These are phyloP conservation scores for Nyssa sinensis DNA, from an alignment of 148 eudicot species.

Conservation along the genomic window DNA sequence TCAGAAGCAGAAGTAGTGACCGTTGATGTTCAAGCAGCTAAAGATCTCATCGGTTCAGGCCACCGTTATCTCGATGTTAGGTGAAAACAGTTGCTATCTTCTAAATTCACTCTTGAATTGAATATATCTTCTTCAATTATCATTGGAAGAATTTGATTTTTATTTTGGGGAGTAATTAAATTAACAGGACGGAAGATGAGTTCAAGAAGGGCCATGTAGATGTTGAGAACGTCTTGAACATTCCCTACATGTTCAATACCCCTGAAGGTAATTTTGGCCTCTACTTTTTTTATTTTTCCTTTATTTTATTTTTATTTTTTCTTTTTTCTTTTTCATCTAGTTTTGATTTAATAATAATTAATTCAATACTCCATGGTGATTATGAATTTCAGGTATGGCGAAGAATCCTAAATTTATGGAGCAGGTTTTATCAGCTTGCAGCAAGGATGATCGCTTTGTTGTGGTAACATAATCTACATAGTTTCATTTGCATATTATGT, in stretches of 20 bases:
- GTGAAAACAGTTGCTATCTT: too few species aligned
- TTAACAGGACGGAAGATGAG: constrained; percentile 60
- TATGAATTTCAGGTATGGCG: constrained; percentile 44
- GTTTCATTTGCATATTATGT: too few species aligned
- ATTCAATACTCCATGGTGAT: neutral
- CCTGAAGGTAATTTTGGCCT: constrained; percentile 36
- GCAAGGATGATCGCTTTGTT: constrained; percentile 44
- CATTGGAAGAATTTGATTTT: too few species aligned
- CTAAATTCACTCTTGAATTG: too few species aligned
- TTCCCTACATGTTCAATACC: constrained; percentile 60
- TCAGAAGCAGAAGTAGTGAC: too few species aligned
- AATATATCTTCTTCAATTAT: too few species aligned
- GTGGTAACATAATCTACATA: constrained; percentile 12
- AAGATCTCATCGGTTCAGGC: too few species aligned
- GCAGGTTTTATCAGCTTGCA: constrained; percentile 40
- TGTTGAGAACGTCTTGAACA: constrained; percentile 39
- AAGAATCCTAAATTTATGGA: constrained; percentile 58
- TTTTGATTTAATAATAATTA: neutral
- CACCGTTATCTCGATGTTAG: too few species aligned
- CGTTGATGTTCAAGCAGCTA: too few species aligned
- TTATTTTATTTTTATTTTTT: neutral
- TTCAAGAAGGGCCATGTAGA: constrained; percentile 50
- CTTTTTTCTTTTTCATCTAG: neutral
- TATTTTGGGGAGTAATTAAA: neutral
- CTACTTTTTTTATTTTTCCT: too few species aligned